phyloP scores from a whole-genome alignment of 352 stramenopile species.

The Phytopythium oedochilum region DNA sequence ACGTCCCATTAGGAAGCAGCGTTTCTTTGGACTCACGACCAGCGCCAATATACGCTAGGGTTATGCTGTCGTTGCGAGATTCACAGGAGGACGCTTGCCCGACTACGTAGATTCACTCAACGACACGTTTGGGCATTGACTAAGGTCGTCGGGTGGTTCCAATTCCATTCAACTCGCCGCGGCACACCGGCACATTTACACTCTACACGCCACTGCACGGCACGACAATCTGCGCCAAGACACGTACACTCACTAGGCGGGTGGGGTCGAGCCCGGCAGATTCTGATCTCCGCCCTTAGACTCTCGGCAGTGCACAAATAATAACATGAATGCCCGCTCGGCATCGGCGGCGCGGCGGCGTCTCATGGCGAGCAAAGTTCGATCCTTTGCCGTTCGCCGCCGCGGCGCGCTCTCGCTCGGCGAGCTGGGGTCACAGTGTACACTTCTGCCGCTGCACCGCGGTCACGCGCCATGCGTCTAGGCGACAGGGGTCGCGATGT shows the following conservation, averaged over 20 bases:
- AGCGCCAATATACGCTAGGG: too few relatives aligned
- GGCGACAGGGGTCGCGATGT: slow-evolving; percentile 25
- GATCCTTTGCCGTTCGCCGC: slow-evolving; percentile 2
- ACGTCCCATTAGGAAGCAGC: too few relatives aligned
- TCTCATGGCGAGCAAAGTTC: slow-evolving; percentile 1
- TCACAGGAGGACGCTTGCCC: too few relatives aligned
- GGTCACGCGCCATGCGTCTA: too few relatives aligned
- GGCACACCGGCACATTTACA: not conserved
- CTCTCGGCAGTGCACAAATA: not conserved
- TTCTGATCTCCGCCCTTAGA: slow-evolving; percentile 4
- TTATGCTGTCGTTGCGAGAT: too few relatives aligned
- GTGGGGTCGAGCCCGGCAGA: not conserved
- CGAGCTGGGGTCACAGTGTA: not conserved
- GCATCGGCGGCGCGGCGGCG: not conserved
- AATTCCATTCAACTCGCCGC: too few relatives aligned
- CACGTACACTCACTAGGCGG: not conserved
- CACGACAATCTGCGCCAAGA: not conserved
- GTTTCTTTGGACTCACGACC: too few relatives aligned
- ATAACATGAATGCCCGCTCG: not conserved
- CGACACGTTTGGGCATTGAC: too few relatives aligned
- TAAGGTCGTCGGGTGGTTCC: too few relatives aligned
- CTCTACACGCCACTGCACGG: not conserved
- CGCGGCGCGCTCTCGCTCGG: not conserved
- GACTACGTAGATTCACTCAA: too few relatives aligned
- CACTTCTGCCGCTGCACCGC: too few relatives aligned